Evolutionary conservation across 2,329 filamentous ascomycete genomes (phyloP).

Genomic region (Paracoccidioides lutzii): DNA sequence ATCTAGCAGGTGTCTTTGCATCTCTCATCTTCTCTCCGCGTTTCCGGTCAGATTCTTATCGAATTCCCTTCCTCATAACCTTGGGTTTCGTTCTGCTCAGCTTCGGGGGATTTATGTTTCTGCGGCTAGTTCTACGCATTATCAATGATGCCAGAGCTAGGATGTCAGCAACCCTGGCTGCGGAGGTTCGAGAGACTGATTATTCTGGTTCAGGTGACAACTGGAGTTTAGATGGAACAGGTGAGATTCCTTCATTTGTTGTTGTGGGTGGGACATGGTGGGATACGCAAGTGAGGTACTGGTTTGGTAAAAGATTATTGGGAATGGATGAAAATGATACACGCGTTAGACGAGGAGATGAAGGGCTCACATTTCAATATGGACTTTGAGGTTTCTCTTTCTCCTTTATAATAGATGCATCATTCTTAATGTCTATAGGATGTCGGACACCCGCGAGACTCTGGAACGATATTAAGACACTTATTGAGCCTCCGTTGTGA

Average conservation of each 20-base stretch:
- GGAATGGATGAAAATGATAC: slow-evolving; percentile 7
- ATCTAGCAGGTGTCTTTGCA: slow-evolving; percentile 37
- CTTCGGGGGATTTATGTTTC: slow-evolving; percentile 7
- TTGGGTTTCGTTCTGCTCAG: slow-evolving; percentile 9
- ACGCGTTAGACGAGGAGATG: slow-evolving; percentile 9
- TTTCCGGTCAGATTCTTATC: slow-evolving; percentile 9
- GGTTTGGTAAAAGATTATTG: slow-evolving; percentile 10
- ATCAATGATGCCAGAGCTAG: slow-evolving; percentile 8
- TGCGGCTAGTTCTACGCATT: slow-evolving; percentile 4
- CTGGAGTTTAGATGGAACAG: neutral
- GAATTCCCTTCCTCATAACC: slow-evolving; percentile 10
- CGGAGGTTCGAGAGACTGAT: slow-evolving; percentile 6
- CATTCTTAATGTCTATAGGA: neutral
- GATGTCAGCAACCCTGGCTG: slow-evolving; percentile 1
- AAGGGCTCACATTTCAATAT: slow-evolving; percentile 12
- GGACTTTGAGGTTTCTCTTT: slow-evolving; percentile 4
- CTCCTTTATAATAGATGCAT: neutral
- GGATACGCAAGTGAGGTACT: slow-evolving; percentile 10
- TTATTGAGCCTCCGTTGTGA: neutral
- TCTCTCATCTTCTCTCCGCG: slow-evolving; percentile 32
- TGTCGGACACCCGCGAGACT: neutral
- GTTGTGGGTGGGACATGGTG: slow-evolving; percentile 11
- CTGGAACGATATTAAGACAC: neutral
- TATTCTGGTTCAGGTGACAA: neutral
- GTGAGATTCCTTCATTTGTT: slow-evolving; percentile 6